These are phyloP conservation scores for Kalmusia sp. DNA, from an alignment of 2,329 filamentous ascomycete species.

Conservation along the genomic window DNA sequence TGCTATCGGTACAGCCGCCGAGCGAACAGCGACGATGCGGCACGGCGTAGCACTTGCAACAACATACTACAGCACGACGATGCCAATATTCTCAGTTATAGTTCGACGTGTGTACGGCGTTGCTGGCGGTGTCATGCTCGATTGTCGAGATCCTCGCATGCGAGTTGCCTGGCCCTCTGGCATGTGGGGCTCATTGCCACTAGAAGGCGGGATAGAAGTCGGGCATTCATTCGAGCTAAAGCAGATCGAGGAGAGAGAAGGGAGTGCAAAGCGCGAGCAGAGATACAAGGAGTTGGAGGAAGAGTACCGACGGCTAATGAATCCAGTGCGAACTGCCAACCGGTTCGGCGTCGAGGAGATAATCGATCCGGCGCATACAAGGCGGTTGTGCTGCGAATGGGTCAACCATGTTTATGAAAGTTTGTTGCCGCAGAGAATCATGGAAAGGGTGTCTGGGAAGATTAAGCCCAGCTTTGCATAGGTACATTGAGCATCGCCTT, in stretches of 20 bases:
- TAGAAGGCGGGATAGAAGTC: conserved; percentile 71
- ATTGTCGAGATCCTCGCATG: conserved; percentile 66
- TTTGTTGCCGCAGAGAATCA: conserved; percentile 59
- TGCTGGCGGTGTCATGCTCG: conserved; percentile 70
- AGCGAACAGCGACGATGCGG: conserved; percentile 69
- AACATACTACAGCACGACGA: conserved; percentile 68
- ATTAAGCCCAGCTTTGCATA: conserved; percentile 43
- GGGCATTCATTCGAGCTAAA: conserved; percentile 67
- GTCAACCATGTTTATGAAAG: conserved; percentile 61
- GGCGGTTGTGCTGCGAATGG: conserved; percentile 64
- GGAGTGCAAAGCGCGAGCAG: conserved; percentile 55
- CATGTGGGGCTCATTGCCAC: conserved; percentile 67
- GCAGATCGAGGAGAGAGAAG: conserved; percentile 59
- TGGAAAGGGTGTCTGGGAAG: conserved; percentile 49
- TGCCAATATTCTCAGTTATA: conserved; percentile 69
- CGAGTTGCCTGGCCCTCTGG: conserved; percentile 70
- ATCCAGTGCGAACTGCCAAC: conserved; percentile 69
- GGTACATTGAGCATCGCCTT: too few relatives aligned
- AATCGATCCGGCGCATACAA: conserved; percentile 67
- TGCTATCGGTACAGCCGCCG: conserved; percentile 68
- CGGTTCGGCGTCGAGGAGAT: conserved; percentile 70
- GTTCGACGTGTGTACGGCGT: conserved; percentile 68
- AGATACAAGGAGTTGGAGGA: conserved; percentile 65
- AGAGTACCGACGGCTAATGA: conserved; percentile 68
- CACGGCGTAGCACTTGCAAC: conserved; percentile 68